These are phyloP conservation scores for Quercus aquifolioides DNA, from an alignment of 306 rosid species.

Conservation along the genomic window DNA sequence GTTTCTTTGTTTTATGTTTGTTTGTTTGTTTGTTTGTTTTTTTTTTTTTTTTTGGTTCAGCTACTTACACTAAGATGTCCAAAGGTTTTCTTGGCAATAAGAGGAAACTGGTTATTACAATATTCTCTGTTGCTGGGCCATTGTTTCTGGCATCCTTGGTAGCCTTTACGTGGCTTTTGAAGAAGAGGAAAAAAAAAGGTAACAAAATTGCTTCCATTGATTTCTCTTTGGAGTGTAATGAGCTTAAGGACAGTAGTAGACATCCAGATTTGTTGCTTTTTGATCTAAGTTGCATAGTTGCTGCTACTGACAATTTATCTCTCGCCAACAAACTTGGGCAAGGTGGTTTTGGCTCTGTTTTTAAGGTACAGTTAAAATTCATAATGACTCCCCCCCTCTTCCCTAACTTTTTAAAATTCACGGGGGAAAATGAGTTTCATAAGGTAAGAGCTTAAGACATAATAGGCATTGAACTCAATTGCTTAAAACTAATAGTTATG, in stretches of 20 bases:
- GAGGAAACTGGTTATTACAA: neutral
- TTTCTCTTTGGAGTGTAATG: neutral
- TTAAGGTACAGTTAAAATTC: neutral
- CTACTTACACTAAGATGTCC: neutral
- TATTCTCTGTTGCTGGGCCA: neutral
- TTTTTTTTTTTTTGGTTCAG: neutral
- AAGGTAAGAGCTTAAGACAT: neutral
- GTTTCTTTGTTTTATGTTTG: no score
- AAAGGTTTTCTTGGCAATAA: neutral
- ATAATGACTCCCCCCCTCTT: neutral
- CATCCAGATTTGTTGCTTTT: neutral
- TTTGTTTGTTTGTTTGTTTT: no score
- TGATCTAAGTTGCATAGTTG: neutral
- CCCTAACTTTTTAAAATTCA: neutral
- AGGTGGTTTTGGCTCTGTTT: constrained; percentile 22
- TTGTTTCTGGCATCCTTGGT: neutral
- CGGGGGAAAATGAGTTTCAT: neutral
- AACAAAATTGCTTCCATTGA: neutral
- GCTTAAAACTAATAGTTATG: no score
- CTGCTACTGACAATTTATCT: neutral
- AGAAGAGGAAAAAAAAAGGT: neutral
- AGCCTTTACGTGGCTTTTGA: neutral
- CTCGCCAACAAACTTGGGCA: constrained; percentile 1
- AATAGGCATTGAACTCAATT: no score
- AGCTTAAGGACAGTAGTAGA: neutral